These are phyloP conservation scores for Myxozyma sirexii DNA, from an alignment of 805 yeast genomes.

Conservation along the genomic window DNA sequence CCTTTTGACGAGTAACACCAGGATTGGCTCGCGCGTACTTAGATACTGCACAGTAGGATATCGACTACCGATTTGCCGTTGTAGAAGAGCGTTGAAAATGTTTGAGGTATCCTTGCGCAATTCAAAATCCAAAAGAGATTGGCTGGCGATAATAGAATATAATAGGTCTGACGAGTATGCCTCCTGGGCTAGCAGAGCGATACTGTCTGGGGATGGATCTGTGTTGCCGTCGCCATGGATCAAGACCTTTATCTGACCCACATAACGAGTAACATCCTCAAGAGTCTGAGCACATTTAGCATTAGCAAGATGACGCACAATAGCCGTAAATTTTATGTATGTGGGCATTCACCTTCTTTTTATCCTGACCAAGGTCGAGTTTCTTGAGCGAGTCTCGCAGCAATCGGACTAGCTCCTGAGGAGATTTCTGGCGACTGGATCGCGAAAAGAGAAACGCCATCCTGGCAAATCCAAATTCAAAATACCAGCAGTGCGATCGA, in stretches of 20 bases:
- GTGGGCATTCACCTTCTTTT: constrained; percentile 42
- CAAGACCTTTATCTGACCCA: constrained; percentile 65
- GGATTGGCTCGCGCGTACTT: constrained; percentile 63
- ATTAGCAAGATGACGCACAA: constrained; percentile 32
- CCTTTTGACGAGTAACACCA: constrained; percentile 57
- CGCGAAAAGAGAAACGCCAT: constrained; percentile 93
- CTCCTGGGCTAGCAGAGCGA: constrained; percentile 76
- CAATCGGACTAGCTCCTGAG: constrained; percentile 76
- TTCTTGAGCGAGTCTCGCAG: constrained; percentile 66
- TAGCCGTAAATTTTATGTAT: no score
- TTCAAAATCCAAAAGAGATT: constrained; percentile 81
- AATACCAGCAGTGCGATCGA: not conserved
- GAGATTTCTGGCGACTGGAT: constrained; percentile 73
- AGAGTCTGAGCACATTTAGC: constrained; percentile 51
- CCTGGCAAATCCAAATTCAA: not conserved
- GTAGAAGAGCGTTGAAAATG: constrained; percentile 72
- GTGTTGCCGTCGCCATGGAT: constrained; percentile 65
- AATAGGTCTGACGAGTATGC: constrained; percentile 73
- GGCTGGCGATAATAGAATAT: constrained; percentile 57
- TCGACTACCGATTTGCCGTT: constrained; percentile 74
- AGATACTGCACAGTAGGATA: constrained; percentile 88
- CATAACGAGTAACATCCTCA: constrained; percentile 71
- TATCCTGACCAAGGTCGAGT: constrained; percentile 44
- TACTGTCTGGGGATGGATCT: constrained; percentile 66
- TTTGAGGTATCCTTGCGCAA: constrained; percentile 79